These are phyloP conservation scores for Lecanicillium sp. DNA, from an alignment of 2,329 filamentous ascomycete species.

Conservation along the genomic window DNA sequence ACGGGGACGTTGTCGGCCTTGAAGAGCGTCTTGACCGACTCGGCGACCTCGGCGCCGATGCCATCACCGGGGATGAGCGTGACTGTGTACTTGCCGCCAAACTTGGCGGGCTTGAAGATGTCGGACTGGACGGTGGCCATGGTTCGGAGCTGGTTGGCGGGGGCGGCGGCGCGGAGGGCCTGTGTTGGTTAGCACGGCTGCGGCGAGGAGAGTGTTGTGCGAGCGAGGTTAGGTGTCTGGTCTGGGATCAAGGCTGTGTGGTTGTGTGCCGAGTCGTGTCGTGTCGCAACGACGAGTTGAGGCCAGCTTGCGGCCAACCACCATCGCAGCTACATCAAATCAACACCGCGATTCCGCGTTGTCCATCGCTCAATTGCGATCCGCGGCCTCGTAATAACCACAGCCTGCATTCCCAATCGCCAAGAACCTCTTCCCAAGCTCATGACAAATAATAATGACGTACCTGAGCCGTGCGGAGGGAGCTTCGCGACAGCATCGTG, in stretches of 20 bases:
- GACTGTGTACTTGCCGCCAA: constrained; percentile 98
- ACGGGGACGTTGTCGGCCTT: constrained; percentile 98
- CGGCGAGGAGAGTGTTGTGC: too few relatives aligned
- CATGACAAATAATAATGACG: constrained; percentile 24
- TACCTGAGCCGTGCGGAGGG: constrained; percentile 53
- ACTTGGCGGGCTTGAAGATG: constrained; percentile 99
- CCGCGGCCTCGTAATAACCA: too few relatives aligned
- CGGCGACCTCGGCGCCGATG: constrained; percentile 95
- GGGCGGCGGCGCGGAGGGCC: constrained; percentile 48
- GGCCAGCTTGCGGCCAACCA: too few relatives aligned
- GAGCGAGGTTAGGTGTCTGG: too few relatives aligned
- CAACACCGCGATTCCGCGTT: too few relatives aligned
- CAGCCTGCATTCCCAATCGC: too few relatives aligned
- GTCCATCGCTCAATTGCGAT: too few relatives aligned
- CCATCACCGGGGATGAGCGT: constrained; percentile 98
- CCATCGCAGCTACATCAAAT: too few relatives aligned
- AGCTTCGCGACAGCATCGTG: constrained; percentile 55
- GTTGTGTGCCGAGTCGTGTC: too few relatives aligned
- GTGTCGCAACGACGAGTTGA: too few relatives aligned
- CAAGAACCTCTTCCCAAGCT: too few relatives aligned
- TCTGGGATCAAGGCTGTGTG: too few relatives aligned
- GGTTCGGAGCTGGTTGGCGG: constrained; percentile 42
- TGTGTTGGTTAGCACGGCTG: constrained; percentile 20
- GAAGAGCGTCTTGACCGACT: constrained; percentile 98
- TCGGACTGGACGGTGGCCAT: constrained; percentile 85